Conservation (phyloP, 2,329 filamentous ascomycete genomes). For the Xylaria sp. region DNA sequence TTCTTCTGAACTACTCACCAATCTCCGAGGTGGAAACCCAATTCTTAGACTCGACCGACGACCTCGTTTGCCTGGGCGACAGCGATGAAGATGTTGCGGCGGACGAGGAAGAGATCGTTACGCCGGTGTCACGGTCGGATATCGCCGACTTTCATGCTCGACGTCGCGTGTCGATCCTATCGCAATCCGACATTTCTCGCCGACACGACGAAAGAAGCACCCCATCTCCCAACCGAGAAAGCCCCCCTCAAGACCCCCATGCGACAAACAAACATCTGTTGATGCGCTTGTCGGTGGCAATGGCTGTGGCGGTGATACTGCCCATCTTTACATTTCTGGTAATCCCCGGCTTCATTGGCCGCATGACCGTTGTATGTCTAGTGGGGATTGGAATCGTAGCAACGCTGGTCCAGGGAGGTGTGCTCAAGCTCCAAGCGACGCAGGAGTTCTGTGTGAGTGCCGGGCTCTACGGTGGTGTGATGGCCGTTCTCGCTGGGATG, state of each 20-base stretch:
- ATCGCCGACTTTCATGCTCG: constrained; percentile 13
- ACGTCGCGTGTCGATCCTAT: constrained; percentile 19
- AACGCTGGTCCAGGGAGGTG: constrained; percentile 37
- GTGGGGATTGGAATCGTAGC: constrained; percentile 52
- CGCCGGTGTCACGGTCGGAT: constrained; percentile 28
- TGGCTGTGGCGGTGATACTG: constrained; percentile 57
- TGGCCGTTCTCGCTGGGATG: constrained; percentile 43
- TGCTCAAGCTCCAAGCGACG: constrained; percentile 30
- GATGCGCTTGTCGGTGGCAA: constrained; percentile 48
- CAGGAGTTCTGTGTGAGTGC: constrained; percentile 38
- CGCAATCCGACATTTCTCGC: constrained; percentile 21
- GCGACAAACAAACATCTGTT: constrained; percentile 16
- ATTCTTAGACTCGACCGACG: constrained; percentile 62
- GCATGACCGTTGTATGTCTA: constrained; percentile 62
- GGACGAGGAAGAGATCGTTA: constrained; percentile 31
- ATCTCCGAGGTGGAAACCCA: constrained; percentile 64
- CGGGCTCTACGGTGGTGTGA: constrained; percentile 45
- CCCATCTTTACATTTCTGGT: constrained; percentile 64
- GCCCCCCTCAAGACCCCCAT: not conserved
- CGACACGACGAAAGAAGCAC: constrained; percentile 21
- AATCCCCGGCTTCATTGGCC: constrained; percentile 60
- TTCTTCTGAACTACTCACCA: constrained; percentile 58
- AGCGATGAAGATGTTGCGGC: constrained; percentile 33
- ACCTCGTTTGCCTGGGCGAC: constrained; percentile 55
- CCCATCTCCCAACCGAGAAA: constrained; percentile 4